Percentiles rank a stretch among this genome's conserved stretches.
These are phyloP conservation scores for Dipteronia sinensis DNA, from an alignment of 345 rosid species.

Conservation along the genomic window DNA sequence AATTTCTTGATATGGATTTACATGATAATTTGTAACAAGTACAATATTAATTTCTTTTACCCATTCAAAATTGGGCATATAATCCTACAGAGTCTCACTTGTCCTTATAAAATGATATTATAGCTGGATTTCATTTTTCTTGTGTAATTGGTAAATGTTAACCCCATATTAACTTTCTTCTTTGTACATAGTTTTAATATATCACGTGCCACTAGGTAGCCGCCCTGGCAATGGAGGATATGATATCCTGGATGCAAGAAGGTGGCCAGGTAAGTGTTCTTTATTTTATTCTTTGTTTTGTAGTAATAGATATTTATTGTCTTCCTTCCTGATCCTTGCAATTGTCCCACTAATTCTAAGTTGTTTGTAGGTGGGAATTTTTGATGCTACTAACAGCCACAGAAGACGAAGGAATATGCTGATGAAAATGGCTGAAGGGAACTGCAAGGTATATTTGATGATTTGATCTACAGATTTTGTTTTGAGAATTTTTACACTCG, in stretches of 20 bases:
- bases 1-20: background rate
- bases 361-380: constrained; percentile 82
- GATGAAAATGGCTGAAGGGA: constrained; percentile 99
- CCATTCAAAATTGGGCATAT: background rate
- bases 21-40: background rate
- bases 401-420: constrained; percentile 89
- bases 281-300: background rate
- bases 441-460: constrained; percentile 74
- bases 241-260: constrained; percentile 99
- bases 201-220: constrained; percentile 95
- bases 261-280: constrained; percentile 88
- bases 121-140: constrained; percentile 29
- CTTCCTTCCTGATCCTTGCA: background rate
- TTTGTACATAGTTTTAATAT: constrained; percentile 78
- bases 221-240: constrained; percentile 99
- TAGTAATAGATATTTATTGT: background rate
- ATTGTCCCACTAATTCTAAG: constrained; percentile 13
- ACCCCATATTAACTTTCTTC: constrained; percentile 57
- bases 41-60: background rate
- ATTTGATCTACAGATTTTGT: background rate
- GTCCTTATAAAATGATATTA: constrained; percentile 12
- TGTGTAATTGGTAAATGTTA: constrained; percentile 34
- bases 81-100: background rate
- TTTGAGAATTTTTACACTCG: background rate
- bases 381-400: constrained; percentile 97